Evolutionary conservation across 805 yeast species (phyloP), one percentile per base, ranked within the genome.

Genomic region (Wickerhamomyces alni): DNA sequence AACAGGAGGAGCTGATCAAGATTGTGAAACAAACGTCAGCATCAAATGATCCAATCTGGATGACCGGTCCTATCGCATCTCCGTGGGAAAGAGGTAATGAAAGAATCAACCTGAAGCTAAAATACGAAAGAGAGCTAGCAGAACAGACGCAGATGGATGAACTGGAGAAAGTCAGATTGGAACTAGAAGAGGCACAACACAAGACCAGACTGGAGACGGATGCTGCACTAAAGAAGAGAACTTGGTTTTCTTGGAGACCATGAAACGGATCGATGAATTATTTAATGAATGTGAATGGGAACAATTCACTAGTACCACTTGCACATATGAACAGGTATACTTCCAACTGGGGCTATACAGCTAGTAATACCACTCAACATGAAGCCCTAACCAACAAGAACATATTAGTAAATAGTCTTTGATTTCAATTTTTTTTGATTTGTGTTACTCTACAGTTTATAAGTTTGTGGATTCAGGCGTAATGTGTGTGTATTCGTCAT

Each of bases 31-130:
- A 72, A 45, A 83, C 93, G 0, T 62, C 87, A 2, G 69, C 72
- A 1, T 79, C 87, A 13, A 70, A 79, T 48, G 87, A 83, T 40
- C 95, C 95, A 0, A 77, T 84, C 36, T 85, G 95, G 95, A 81
- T 74, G 56, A 78, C 94, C 0, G 94, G 89, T 0, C 66, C 77
- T 1, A 72, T 85, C 29, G 63, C 67, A 33, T 72, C 82, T 1
- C 93, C 94, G 0, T 82, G 84, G 74, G 91, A 74, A 30, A 51
- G 45, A 17, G 54, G 56, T 15, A 47, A 48, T n/a, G 55, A 55
- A 37, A 51, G 44, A 31, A 48, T 51, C 25, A 54, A 70, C 41
- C 70, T 74, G 35, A 66, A 69, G 39, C 74, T 73, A 45, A 56
- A 60, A 33, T 71, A 71, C 44, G 76, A 75, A 51, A 65, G 63